Evolutionary conservation across 129 eudicot genomes (phyloP), one percentile per base, ranked within the genome.

Genomic region (Pittosporum tobira): DNA sequence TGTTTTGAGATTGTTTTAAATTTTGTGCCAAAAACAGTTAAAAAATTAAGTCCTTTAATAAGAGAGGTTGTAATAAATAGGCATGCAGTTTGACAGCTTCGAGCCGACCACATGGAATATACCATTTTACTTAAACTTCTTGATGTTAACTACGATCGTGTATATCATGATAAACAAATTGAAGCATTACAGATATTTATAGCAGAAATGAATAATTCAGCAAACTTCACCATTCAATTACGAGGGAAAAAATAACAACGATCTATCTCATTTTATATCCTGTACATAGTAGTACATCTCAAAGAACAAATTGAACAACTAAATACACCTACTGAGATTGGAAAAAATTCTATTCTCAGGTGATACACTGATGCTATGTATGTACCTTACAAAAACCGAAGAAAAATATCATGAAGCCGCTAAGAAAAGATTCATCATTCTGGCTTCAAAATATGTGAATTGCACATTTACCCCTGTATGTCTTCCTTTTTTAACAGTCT

Each of bases 271-370:
- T 24, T 48, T 0, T 18, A 55, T 10, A 45, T 66, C 14, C 25
- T 66, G 49, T 57, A 57, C 71, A 57, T 25, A 27, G 23, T 19
- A 48, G 54, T 27, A 48, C 48, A 48, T 31, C 48, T 48, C 56
- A 54, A 66, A 48, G 61, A 56, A 55, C n/a, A 23, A 66, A 19
- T 34, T 24, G 56, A 62, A 48, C 57, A 27, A 66, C 44, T 29
- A 20, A 66, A 44, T 66, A 66, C 26, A 55, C 44, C 64, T 21
- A 43, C 40, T 13, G 38, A 65, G 6, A 28, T n/a, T 25, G 25
- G 8, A 46, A 7, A 3, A 14, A 62, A 30, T 21, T 36, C 28
- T 30, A 30, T 47, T 14, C 37, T 54, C 21, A 2, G 7, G 26
- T 61, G 19, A 45, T 28, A 23, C 34, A 5, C 5, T 48, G 18